Evolutionary conservation across 2,329 filamentous ascomycete genomes (phyloP).

Genomic region (Lasiodiplodia theobromae): DNA sequence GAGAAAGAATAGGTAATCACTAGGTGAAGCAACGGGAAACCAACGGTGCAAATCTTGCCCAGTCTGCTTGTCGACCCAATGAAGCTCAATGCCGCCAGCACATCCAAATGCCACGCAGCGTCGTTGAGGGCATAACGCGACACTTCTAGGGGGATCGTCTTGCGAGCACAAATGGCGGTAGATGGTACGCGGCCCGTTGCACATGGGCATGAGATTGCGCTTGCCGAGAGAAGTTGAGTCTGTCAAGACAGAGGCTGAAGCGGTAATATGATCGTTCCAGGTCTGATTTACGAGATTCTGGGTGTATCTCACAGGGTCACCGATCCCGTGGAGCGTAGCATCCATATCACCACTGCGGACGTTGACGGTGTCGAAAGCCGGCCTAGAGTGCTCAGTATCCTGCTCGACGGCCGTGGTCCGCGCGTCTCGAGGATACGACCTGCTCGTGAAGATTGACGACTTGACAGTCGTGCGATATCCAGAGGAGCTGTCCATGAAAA

Average conservation of each 20-base stretch:
- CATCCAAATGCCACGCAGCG: conserved; percentile 72
- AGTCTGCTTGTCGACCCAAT: conserved; percentile 62
- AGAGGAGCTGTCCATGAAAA: conserved; percentile 4
- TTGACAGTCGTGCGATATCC: conserved; percentile 30
- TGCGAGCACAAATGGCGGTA: conserved; percentile 64
- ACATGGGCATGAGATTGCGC: neutral
- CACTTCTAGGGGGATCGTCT: conserved; percentile 69
- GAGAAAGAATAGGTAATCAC: conserved; percentile 67
- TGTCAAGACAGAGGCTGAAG: neutral
- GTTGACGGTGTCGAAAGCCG: conserved; percentile 38
- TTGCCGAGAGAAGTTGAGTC: neutral
- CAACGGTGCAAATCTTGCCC: conserved; percentile 60
- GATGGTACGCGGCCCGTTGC: conserved; percentile 43
- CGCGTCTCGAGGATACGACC: conserved; percentile 2
- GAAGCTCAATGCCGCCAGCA: conserved; percentile 67
- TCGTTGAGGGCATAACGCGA: conserved; percentile 70
- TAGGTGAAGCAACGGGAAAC: conserved; percentile 63
- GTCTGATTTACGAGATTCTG: conserved; percentile 41
- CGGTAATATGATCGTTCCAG: conserved; percentile 38
- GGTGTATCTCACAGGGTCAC: conserved; percentile 35
- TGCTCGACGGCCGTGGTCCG: neutral
- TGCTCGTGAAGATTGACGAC: conserved; percentile 32
- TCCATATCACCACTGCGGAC: conserved; percentile 38
- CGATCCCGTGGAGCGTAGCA: conserved; percentile 36
- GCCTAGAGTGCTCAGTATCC: neutral